Evolutionary conservation across 2,329 filamentous ascomycete species (phyloP).

Genomic region (Alternaria longipes): DNA sequence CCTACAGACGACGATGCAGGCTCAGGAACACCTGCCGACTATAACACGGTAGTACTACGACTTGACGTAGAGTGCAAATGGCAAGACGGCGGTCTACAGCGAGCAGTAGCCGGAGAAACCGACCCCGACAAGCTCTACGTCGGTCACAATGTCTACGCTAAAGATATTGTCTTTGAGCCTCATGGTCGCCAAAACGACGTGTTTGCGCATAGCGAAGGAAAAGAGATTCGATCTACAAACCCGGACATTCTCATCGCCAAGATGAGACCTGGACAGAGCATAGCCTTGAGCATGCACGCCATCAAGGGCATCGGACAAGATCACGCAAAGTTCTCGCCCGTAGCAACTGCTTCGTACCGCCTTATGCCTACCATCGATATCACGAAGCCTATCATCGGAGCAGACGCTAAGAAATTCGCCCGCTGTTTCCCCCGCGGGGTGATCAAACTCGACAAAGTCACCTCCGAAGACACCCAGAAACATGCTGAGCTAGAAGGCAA

Average conservation of each 20-base stretch:
- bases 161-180: constrained; percentile 74
- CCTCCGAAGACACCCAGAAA: constrained; percentile 69
- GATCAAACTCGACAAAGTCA: constrained; percentile 79
- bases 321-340: constrained; percentile 96
- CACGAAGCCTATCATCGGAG: constrained; percentile 80
- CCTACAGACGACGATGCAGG: constrained; percentile 62
- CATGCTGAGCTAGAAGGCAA: constrained; percentile 74
- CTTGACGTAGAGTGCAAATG: constrained; percentile 83
- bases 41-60: constrained; percentile 84
- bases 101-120: constrained; percentile 73
- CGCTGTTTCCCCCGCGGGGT: constrained; percentile 90
- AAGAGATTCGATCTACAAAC: constrained; percentile 79
- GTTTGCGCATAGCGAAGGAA: constrained; percentile 56
- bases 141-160: constrained; percentile 72
- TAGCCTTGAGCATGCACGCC: constrained; percentile 89
- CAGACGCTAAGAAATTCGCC: constrained; percentile 87
- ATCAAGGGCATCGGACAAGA: constrained; percentile 93
- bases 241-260: constrained; percentile 95
- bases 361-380: constrained; percentile 90
- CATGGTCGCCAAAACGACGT: constrained; percentile 65
- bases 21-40: constrained; percentile 67
- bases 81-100: constrained; percentile 67
- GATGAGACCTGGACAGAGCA: constrained; percentile 86
- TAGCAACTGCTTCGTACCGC: constrained; percentile 92
- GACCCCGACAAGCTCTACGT: constrained; percentile 87